Conservation (phyloP, 805 yeast species). For the Saturnispora bothae region DNA sequence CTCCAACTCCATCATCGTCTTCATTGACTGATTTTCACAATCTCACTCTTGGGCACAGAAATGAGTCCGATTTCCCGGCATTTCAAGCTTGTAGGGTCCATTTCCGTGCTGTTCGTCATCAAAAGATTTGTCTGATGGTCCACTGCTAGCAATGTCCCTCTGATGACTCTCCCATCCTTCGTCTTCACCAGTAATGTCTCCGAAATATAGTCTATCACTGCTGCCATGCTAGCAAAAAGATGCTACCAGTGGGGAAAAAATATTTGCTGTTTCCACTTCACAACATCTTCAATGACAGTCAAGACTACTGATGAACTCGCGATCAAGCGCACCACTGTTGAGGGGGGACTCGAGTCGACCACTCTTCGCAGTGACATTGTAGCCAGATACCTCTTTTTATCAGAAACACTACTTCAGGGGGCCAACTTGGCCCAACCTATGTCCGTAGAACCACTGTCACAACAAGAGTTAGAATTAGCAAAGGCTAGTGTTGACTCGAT, state of each 20-base stretch:
- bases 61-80: slow-evolving; percentile 40
- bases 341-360: slow-evolving; percentile 19
- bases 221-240: background rate
- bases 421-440: no score
- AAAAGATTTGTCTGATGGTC: slow-evolving; percentile 35
- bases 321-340: slow-evolving; percentile 18
- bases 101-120: slow-evolving; percentile 30
- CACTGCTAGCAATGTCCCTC: slow-evolving; percentile 32
- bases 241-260: no score
- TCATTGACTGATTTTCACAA: no score
- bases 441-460: no score
- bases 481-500: no score
- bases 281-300: background rate
- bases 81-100: background rate
- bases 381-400: slow-evolving; percentile 24
- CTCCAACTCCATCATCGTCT: no score
- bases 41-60: slow-evolving; percentile 33
- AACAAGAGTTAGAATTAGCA: background rate
- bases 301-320: slow-evolving; percentile 17
- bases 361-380: slow-evolving; percentile 28
- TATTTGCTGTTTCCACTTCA: background rate
- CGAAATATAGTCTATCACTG: slow-evolving; percentile 27
- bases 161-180: slow-evolving; percentile 25
- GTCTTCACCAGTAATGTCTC: slow-evolving; percentile 21
- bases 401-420: slow-evolving; percentile 22